Conservation (phyloP, 106 monocot species). For the Dioscorea alata region DNA sequence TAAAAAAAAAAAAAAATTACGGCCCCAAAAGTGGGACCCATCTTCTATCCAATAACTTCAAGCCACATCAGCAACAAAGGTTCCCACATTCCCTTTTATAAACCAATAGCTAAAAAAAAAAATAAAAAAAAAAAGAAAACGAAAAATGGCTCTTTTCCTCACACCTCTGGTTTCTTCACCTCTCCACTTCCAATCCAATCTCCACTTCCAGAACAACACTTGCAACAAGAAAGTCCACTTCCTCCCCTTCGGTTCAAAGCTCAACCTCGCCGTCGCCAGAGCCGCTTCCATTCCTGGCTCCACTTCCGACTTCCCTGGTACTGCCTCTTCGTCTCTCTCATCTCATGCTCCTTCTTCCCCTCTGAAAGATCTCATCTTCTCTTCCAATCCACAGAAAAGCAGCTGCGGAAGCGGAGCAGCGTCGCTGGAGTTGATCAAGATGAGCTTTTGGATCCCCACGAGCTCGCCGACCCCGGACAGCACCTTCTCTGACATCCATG, state of each 20-base stretch:
- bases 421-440: slow-evolving; percentile 84
- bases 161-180: too few relatives aligned
- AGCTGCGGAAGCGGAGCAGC: slow-evolving; percentile 18
- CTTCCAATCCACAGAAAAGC: slow-evolving; percentile 26
- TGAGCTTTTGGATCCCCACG: slow-evolving; percentile 46
- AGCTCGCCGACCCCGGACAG: slow-evolving; percentile 81
- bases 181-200: not conserved
- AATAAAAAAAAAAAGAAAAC: too few relatives aligned
- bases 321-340: not conserved
- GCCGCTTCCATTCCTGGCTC: slow-evolving; percentile 19
- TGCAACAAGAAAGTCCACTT: slow-evolving; percentile 2
- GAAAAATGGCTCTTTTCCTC: too few relatives aligned
- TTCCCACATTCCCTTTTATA: too few relatives aligned
- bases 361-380: not conserved
- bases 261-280: slow-evolving; percentile 3
- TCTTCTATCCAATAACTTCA: too few relatives aligned
- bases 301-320: slow-evolving; percentile 21
- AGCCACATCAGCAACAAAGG: too few relatives aligned
- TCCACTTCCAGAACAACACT: not conserved
- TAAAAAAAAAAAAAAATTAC: too few relatives aligned
- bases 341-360: not conserved
- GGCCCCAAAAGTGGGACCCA: too few relatives aligned
- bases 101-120: too few relatives aligned
- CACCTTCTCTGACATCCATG: slow-evolving; percentile 62
- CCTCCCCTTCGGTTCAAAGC: not conserved